Base-by-base conservation (phyloP, 2,329 filamentous ascomycete genomes). In the Blastomyces percursus region DNA sequence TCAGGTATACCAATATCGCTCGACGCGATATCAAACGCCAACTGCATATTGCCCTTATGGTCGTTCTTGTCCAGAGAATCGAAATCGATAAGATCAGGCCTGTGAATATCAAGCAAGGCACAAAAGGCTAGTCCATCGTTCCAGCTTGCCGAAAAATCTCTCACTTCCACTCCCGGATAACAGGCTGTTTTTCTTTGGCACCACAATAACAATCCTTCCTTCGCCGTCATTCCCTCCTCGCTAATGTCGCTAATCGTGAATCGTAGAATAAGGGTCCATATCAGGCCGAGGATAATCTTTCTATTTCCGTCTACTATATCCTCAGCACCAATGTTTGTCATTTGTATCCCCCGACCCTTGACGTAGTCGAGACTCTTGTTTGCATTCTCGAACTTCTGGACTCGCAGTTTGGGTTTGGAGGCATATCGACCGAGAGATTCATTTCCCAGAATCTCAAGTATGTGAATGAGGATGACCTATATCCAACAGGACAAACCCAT, bases 181-280 rank as follows among this genome's bases (percentile, higher is more conserved):
- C 94, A 99, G 8, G 94, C 94, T 38, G 94, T 99, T 79, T 99
- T 99, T 70, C 94, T 84, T 78, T 99, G 93, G 80, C 94, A 99
- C 94, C 94, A 99, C 30, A 99, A 79, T 63, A 99, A 78, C 70
- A 99, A 79, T 66, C 94, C 94, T 74, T 97, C 94, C 76, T 97
- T 96, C 63, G 94, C 94, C 60, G 93, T 96, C 85, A 97, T 88
- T 67, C 94, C 94, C 81, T 96, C 94, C 75, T 93, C 89, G 74
- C 95, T 97, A 79, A 99, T 99, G 76, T 99, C 94, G 75, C 88
- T 96, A 74, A 99, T 99, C 69, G 94, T 99, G 76, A 99, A 99
- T 59, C 94, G 85, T 68, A 96, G 81, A 87, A 99, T 99, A 66
- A 99, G 82, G 6, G 92, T 99, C 94, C 94, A 99, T 76, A 99